Conservation (phyloP, 192 early-diverging fungal species). For the Haplosporangium gracile region DNA sequence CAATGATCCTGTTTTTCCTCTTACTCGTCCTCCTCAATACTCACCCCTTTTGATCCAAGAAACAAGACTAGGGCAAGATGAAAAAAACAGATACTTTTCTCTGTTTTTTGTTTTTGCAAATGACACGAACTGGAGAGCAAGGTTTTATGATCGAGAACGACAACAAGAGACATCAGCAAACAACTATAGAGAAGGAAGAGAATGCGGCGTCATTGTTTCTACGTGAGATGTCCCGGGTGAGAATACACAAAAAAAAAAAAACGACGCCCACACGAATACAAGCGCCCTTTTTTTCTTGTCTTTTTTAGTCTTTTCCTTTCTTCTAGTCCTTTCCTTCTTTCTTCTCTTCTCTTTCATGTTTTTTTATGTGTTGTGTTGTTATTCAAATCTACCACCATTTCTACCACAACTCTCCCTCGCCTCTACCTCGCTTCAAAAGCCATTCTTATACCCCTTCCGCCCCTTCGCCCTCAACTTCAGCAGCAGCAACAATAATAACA, state of each 20-base stretch:
- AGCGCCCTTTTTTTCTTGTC: neutral
- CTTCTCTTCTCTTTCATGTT: neutral
- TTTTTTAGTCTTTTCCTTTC: neutral
- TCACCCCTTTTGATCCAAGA: neutral
- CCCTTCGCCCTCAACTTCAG: neutral
- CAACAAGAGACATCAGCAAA: neutral
- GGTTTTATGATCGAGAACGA: neutral
- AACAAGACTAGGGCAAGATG: neutral
- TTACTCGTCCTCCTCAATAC: neutral
- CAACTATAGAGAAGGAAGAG: neutral
- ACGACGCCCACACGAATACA: neutral
- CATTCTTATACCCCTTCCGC: neutral
- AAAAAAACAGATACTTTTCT: neutral
- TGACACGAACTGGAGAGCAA: slow-evolving; percentile 4
- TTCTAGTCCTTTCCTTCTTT: neutral
- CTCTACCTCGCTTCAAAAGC: neutral
- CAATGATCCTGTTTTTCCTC: neutral
- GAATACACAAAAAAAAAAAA: too few relatives aligned
- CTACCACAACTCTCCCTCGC: neutral
- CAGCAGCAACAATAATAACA: too few relatives aligned
- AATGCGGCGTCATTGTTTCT: slow-evolving; percentile 1
- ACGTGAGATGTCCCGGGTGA: neutral
- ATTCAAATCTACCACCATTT: neutral
- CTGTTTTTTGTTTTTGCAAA: neutral
- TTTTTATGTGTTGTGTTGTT: neutral